phyloP scores from a whole-genome alignment of 768 basidiomycete species.

The Boletus fagicola region DNA sequence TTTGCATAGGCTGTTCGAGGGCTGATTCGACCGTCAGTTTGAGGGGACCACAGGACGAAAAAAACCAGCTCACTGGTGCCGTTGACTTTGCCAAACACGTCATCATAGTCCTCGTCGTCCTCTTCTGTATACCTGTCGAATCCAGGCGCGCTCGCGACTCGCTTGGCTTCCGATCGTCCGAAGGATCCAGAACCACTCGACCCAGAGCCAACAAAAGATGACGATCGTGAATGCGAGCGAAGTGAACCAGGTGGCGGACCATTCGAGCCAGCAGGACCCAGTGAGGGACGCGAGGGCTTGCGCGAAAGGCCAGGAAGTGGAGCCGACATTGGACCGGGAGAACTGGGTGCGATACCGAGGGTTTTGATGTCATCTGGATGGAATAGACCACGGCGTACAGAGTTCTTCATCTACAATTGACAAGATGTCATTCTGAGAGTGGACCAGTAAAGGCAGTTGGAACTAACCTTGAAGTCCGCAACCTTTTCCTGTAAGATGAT shows the following conservation, averaged over 20 bases:
- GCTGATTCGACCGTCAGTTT: conserved; percentile 35
- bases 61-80: conserved; percentile 53
- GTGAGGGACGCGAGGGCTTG: conserved; percentile 52
- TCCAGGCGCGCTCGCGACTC: conserved; percentile 55
- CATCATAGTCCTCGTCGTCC: conserved; percentile 92
- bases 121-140: conserved; percentile 86
- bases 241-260: conserved; percentile 29
- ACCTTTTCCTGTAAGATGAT: conserved; percentile 71
- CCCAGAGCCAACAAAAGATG: conserved; percentile 49
- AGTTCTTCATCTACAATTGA: conserved; percentile 61
- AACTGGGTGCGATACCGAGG: conserved; percentile 49
- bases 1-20: conserved; percentile 61
- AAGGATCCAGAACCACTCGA: conserved; percentile 50
- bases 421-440: neutral
- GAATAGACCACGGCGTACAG: conserved; percentile 70
- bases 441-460: neutral
- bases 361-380: conserved; percentile 90
- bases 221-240: conserved; percentile 55
- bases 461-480: conserved; percentile 73
- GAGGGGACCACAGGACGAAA: neutral
- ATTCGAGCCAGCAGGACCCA: conserved; percentile 43
- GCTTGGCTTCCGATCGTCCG: conserved; percentile 62
- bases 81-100: conserved; percentile 83
- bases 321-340: conserved; percentile 64
- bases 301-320: conserved; percentile 57